phyloP scores from a whole-genome alignment of 1,284 basidiomycete species.

The Irpex rosettiformis region DNA sequence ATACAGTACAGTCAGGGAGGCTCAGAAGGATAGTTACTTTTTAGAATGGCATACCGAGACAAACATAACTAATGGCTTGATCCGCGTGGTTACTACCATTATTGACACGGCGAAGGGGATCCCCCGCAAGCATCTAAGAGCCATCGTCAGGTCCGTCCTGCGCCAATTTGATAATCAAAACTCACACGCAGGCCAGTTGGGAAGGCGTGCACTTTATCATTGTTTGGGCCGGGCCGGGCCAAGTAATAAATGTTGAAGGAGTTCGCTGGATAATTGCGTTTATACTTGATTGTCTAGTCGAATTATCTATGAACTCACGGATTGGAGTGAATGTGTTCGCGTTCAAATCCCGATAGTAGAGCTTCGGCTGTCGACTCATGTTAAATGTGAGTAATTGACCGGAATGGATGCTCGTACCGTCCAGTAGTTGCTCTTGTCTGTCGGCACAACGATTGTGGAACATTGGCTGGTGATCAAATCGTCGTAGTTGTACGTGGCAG shows the following conservation, averaged over 20 bases:
- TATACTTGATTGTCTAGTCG: no score
- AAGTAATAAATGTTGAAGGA: slow-evolving; percentile 17
- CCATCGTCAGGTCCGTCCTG: background rate
- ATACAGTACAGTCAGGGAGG: background rate
- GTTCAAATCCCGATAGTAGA: slow-evolving; percentile 11
- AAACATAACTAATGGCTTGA: slow-evolving; percentile 13
- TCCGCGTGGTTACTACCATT: slow-evolving; percentile 12
- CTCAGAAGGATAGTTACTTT: background rate
- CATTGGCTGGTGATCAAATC: slow-evolving; percentile 13
- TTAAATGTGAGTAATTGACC: background rate
- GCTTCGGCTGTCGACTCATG: slow-evolving; percentile 5
- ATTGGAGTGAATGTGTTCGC: slow-evolving; percentile 10
- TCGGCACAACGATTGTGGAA: slow-evolving; percentile 12
- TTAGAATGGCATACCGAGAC: slow-evolving; percentile 9
- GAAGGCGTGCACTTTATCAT: slow-evolving; percentile 11
- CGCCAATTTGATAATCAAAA: background rate
- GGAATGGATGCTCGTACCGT: slow-evolving; percentile 5
- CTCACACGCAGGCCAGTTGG: slow-evolving; percentile 13
- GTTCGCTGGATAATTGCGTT: slow-evolving; percentile 2
- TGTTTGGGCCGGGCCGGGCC: slow-evolving; percentile 5
- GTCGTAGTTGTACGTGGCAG: slow-evolving; percentile 10
- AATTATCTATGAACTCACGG: slow-evolving; percentile 2
- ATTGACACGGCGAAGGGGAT: slow-evolving; percentile 6
- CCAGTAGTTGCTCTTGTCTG: slow-evolving; percentile 17
- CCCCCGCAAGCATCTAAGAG: slow-evolving; percentile 14